A percentile compares a stretch with the other conserved stretches of the same genome.
phyloP scores from a whole-genome alignment of 23 red algal species.

The Gracilaria gracilis region DNA sequence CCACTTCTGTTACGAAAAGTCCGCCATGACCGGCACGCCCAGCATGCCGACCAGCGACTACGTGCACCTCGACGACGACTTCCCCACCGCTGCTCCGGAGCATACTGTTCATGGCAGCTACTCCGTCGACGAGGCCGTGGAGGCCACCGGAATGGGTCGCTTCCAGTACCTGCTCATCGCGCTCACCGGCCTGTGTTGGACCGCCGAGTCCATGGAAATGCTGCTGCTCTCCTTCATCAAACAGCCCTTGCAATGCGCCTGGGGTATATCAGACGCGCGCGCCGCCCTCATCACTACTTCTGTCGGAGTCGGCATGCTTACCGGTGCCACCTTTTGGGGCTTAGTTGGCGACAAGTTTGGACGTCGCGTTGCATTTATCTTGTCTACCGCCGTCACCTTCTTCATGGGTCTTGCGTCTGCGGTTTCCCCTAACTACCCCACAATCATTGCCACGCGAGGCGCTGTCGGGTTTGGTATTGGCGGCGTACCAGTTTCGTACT shows the following conservation, averaged over 20 bases:
- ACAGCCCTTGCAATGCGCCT: slow-evolving; percentile 57
- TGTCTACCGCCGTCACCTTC: slow-evolving; percentile 53
- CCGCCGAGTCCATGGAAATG: slow-evolving; percentile 81
- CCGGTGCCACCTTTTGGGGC: slow-evolving; percentile 52
- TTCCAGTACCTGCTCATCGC: slow-evolving; percentile 64
- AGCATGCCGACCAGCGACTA: background rate
- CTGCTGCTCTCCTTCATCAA: slow-evolving; percentile 72
- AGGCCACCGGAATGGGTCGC: slow-evolving; percentile 47
- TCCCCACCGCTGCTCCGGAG: background rate
- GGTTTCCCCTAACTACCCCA: slow-evolving; percentile 39
- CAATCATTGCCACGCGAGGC: slow-evolving; percentile 42
- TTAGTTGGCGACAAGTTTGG: slow-evolving; percentile 52
- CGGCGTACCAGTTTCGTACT: slow-evolving; percentile 68
- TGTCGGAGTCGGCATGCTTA: slow-evolving; percentile 60
- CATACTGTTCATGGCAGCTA: background rate
- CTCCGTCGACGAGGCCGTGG: slow-evolving; percentile 67
- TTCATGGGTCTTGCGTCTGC: slow-evolving; percentile 52
- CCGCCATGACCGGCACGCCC: slow-evolving; percentile 1
- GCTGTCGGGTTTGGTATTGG: slow-evolving; percentile 73
- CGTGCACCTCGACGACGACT: background rate
- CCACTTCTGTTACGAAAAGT: background rate
- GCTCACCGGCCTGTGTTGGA: slow-evolving; percentile 64
- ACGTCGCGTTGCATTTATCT: slow-evolving; percentile 41
- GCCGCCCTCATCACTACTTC: slow-evolving; percentile 64
- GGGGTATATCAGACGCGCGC: slow-evolving; percentile 57